Base-by-base conservation (phyloP, 1,139 yeast genomes). In the Suzukiozyma palmioleophila region DNA sequence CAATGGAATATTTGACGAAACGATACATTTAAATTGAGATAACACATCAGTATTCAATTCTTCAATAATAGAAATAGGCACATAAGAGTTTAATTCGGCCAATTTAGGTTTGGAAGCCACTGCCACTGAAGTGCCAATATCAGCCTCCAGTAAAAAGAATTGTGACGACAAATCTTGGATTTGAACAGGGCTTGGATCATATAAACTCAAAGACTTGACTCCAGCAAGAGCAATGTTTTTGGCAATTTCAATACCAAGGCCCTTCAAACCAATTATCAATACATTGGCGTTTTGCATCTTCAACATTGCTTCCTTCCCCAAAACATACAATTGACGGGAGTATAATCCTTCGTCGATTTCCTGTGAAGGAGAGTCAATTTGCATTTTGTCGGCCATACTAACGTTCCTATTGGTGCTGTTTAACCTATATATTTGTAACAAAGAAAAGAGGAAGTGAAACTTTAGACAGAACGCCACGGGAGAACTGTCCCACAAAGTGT, bases 151-250 rank as follows among this genome's bases (percentile, higher is more conserved):
- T 39, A 94, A 72, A 62, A 90, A 92, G 69, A 89, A 92, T 60
- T 92, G 98, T 10, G 96, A 73, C 1, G 96, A 85, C 45, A 94
- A 73, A 59, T 92, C 98, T 39, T 67, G 73, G 37, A 88, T 52
- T 44, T 71, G 63, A 14, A 85, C 84, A 0, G 80, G 77, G 12
- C 68, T 71, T 13, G 96, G 96, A 58, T 92, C 99, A 57, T 83
- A 86, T 33, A 92, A 64, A n/a, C 94, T 75, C 52, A 92, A 70
- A 13, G 95, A 84, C 66, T 92, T 94, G 52, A 92, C 98, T 51
- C 99, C 99, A 2, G 98, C 98, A 40, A 92, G 74, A 0, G 96
- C 95, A 41, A 92, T 88, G 63, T 92, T 92, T 65, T 92, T 94
- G 31, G 98, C 97, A 45, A 92, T 89, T 63, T 92, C 99, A 35